Base-by-base conservation (phyloP, 164 flowering plant genomes). In the Malania oleifera region DNA sequence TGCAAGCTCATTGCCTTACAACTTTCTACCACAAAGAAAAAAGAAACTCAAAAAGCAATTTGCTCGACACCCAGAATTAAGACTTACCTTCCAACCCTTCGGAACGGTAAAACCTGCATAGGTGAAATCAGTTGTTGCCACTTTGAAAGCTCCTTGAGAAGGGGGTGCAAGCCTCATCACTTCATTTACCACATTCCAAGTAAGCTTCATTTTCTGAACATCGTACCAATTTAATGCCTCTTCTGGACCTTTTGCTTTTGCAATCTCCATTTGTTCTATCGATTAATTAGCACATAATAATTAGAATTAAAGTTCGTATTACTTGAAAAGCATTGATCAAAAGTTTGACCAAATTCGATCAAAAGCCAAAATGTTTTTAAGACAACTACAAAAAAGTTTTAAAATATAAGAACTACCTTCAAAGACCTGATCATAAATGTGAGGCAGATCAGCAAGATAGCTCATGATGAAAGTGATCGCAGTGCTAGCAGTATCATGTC, bases 391-490 rank as follows among this genome's bases (percentile, higher is more conserved):
- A n/a, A n/a, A n/a, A n/a, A n/a, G n/a, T n/a, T n/a, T n/a, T n/a
- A n/a, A n/a, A n/a, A n/a, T n/a, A n/a, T n/a, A n/a, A n/a, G 2
- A 23, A 13, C 1, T 71, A 71, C 65, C 68, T 22, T 50, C 49
- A 1, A 53, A 23, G 19, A 71, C 63, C 28, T 59, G 46, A 14
- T 48, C 20, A 49, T 71, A 71, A 49, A 71, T 27, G 7, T 63
- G 13, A 0, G 75, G 71, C 43, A 59, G 56, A 45, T 71, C 71
- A 0, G 70, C 71, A 10, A 67, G 62, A 44, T 63, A 54, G 28
- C 37, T 54, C 14, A 54, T 15, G n/a, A 37, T 22, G 45, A 54
- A 54, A 3, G 58, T 54, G 11, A 37, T 34, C 31, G 57, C 45
- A 6, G 44, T 28, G 7, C 44, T 37, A 13, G 45, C 45, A 0